Percentiles rank a stretch among this genome's conserved stretches.
These are phyloP conservation scores for Physocladia obscura DNA, from an alignment of 192 early-diverging fungal genomes.

Conservation along the genomic window DNA sequence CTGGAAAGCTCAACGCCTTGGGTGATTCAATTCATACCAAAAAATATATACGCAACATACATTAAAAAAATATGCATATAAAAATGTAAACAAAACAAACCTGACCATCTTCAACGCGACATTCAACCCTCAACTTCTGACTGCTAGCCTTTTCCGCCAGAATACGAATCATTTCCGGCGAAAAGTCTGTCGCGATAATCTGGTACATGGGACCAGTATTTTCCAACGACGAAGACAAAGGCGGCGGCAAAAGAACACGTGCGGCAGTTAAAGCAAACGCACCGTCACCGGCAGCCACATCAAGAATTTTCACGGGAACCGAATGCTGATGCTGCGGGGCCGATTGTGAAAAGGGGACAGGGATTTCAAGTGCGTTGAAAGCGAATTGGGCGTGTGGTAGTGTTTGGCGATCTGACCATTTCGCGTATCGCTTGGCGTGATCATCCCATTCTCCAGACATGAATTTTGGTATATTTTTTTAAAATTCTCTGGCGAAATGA, in stretches of 20 bases:
- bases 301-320: neutral
- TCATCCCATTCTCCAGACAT: conserved; percentile 6
- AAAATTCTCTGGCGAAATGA: too few relatives aligned
- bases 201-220: neutral
- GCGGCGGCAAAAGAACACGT: too few relatives aligned
- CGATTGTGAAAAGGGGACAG: too few relatives aligned
- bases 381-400: conserved; percentile 1
- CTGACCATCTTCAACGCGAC: neutral
- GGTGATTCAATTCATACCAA: neutral
- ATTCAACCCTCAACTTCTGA: neutral
- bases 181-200: conserved; percentile 13
- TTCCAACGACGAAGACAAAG: too few relatives aligned
- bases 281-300: conserved; percentile 15
- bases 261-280: conserved; percentile 16
- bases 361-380: neutral
- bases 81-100: neutral
- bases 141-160: neutral
- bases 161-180: neutral
- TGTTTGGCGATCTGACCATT: conserved; percentile 11
- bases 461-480: too few relatives aligned
- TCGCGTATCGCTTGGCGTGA: neutral
- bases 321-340: too few relatives aligned
- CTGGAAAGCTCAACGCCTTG: neutral
- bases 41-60: neutral
- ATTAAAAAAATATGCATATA: neutral